These are phyloP conservation scores for Balamuthia mandrillaris DNA, from an alignment of 208 protist genomes.

Conservation along the genomic window DNA sequence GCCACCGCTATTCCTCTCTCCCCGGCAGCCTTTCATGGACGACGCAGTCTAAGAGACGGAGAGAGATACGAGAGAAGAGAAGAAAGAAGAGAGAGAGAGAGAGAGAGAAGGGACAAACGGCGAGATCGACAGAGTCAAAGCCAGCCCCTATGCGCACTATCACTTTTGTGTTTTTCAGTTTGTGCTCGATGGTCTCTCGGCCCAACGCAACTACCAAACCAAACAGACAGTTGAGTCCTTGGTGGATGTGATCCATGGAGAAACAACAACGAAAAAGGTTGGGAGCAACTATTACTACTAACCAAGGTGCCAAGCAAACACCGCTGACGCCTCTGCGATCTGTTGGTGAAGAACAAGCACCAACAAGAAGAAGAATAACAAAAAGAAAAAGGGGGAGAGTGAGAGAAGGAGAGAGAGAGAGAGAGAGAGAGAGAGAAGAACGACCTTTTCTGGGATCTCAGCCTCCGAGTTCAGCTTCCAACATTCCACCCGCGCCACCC, in stretches of 20 bases:
- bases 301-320: constrained; percentile 21
- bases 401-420: too few species aligned
- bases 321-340: background rate
- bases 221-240: background rate
- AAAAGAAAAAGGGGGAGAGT: too few species aligned
- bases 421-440: too few species aligned
- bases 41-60: too few species aligned
- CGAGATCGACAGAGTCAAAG: constrained; percentile 25
- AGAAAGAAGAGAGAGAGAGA: too few species aligned
- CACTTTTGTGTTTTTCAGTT: background rate
- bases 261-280: background rate
- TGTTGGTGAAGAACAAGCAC: too few species aligned
- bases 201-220: background rate
- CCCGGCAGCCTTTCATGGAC: too few species aligned
- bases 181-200: background rate
- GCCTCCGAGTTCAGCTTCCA: background rate
- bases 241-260: background rate
- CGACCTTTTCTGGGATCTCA: background rate
- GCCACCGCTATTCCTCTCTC: constrained; percentile 9
- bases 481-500: constrained; percentile 18
- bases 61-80: too few species aligned
- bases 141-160: constrained; percentile 10
- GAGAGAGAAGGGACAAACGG: background rate
- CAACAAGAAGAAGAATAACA: background rate
- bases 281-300: too few species aligned